These are phyloP conservation scores for Lepidium didymum DNA, from an alignment of 345 rosid species.

Conservation along the genomic window DNA sequence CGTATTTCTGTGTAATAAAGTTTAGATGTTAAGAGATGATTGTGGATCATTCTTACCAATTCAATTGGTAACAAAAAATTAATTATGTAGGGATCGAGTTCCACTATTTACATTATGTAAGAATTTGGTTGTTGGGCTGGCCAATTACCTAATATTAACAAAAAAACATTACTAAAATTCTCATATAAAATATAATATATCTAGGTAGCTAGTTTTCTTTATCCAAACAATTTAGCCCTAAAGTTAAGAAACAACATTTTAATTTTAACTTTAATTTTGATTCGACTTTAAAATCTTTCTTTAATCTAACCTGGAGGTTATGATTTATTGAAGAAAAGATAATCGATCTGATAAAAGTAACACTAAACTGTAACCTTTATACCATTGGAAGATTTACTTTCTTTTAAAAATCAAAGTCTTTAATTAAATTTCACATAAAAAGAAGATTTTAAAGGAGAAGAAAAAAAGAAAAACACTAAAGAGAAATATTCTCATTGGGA, in stretches of 20 bases:
- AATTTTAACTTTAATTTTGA: neutral
- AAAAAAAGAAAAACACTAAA: slow-evolving; percentile 17
- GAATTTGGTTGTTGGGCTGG: too few species aligned
- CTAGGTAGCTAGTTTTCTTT: slow-evolving; percentile 1
- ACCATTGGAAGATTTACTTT: slow-evolving; percentile 36
- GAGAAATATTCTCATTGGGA: slow-evolving; percentile 40
- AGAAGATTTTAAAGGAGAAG: slow-evolving; percentile 28
- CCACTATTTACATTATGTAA: too few species aligned
- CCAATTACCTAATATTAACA: too few species aligned
- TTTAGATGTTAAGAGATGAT: too few species aligned
- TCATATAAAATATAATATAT: neutral
- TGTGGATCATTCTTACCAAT: too few species aligned
- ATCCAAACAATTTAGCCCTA: neutral
- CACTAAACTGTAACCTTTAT: slow-evolving; percentile 28
- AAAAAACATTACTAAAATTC: neutral
- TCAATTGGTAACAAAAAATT: too few species aligned
- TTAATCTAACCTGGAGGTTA: slow-evolving; percentile 33
- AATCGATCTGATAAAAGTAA: slow-evolving; percentile 34
- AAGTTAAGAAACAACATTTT: slow-evolving; percentile 2
- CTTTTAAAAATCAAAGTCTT: slow-evolving; percentile 24
- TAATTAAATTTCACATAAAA: slow-evolving; percentile 19
- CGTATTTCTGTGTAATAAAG: too few species aligned
- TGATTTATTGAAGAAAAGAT: slow-evolving; percentile 22
- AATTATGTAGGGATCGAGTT: too few species aligned
- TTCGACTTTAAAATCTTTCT: slow-evolving; percentile 23